Percentiles rank a stretch among this genome's conserved stretches.
Evolutionary conservation across 2,329 filamentous ascomycete species (phyloP).

Genomic region (Zymoseptoria ardabiliae): DNA sequence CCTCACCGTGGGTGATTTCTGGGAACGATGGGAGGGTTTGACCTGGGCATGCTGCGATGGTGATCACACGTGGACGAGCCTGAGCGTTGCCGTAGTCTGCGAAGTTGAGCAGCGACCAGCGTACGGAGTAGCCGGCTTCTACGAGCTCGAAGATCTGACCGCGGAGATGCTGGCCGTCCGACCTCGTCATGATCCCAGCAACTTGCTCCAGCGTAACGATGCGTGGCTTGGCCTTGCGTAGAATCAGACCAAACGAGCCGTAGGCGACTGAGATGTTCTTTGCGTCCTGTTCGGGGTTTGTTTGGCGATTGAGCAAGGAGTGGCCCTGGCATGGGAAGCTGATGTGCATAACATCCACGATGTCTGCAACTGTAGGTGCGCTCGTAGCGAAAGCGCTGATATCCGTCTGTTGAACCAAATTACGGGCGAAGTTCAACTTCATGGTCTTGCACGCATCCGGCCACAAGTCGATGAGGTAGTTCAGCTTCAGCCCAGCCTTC

Average conservation of each 20-base stretch:
- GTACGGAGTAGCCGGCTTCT: conserved; percentile 57
- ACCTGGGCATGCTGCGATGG: conserved; percentile 56
- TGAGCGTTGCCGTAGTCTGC: conserved; percentile 46
- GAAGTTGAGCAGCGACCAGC: conserved; percentile 56
- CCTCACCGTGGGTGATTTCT: conserved; percentile 22
- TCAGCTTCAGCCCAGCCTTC: conserved; percentile 47
- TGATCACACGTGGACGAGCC: conserved; percentile 41
- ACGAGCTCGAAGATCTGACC: conserved; percentile 59
- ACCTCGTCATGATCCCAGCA: conserved; percentile 51
- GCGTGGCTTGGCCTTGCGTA: conserved; percentile 55
- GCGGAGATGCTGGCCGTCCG: conserved; percentile 48
- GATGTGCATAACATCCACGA: conserved; percentile 63
- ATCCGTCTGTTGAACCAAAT: conserved; percentile 9
- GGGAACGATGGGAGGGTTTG: conserved; percentile 64
- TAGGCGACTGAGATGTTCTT: background rate
- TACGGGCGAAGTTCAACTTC: conserved; percentile 47
- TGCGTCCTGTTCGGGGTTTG: background rate
- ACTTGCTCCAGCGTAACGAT: conserved; percentile 76
- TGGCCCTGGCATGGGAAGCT: conserved; percentile 74
- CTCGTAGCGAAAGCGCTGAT: conserved; percentile 43
- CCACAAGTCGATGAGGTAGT: background rate
- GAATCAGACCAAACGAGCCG: conserved; percentile 29
- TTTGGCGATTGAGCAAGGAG: conserved; percentile 54
- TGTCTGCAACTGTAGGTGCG: conserved; percentile 15
- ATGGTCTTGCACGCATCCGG: conserved; percentile 53